These are phyloP conservation scores for Sporothrix curviconia DNA, from an alignment of 2,329 filamentous ascomycete genomes.

Conservation along the genomic window DNA sequence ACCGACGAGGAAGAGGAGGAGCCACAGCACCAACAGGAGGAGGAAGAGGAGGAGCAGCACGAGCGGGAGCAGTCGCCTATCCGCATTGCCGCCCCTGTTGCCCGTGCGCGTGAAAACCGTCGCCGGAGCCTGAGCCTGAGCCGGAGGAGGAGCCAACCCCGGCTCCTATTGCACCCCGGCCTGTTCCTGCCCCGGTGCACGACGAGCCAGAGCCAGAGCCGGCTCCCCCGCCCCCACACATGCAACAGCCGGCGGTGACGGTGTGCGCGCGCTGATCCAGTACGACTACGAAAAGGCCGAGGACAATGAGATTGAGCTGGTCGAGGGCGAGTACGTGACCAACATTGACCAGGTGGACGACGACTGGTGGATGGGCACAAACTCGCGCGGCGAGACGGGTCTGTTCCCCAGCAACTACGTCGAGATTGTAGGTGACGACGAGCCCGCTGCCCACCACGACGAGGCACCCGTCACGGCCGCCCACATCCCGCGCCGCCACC, in stretches of 20 bases:
- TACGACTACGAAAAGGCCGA: conserved; percentile 98
- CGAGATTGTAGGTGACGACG: conserved; percentile 58
- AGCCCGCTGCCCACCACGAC: conserved; percentile 26
- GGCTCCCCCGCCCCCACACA: conserved; percentile 38
- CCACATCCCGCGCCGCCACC: conserved; percentile 28
- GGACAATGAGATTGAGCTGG: conserved; percentile 89
- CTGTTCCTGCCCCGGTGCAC: conserved; percentile 40
- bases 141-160: conserved; percentile 20
- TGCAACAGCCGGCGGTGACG: conserved; percentile 34
- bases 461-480: conserved; percentile 15
- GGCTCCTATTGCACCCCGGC: conserved; percentile 41
- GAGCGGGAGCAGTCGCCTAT: conserved; percentile 66
- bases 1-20: conserved; percentile 53
- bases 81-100: conserved; percentile 76
- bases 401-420: conserved; percentile 98
- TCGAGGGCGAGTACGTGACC: conserved; percentile 79
- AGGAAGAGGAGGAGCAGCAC: conserved; percentile 27
- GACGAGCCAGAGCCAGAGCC: conserved; percentile 58
- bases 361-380: conserved; percentile 98
- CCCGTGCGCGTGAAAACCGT: conserved; percentile 48
- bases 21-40: conserved; percentile 25
- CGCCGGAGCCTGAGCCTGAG: conserved; percentile 39
- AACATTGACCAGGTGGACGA: conserved; percentile 97
- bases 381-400: conserved; percentile 73
- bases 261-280: conserved; percentile 67